Base-by-base conservation (phyloP, 176 grass and related monocot species). In the Oryza rufipogon region DNA sequence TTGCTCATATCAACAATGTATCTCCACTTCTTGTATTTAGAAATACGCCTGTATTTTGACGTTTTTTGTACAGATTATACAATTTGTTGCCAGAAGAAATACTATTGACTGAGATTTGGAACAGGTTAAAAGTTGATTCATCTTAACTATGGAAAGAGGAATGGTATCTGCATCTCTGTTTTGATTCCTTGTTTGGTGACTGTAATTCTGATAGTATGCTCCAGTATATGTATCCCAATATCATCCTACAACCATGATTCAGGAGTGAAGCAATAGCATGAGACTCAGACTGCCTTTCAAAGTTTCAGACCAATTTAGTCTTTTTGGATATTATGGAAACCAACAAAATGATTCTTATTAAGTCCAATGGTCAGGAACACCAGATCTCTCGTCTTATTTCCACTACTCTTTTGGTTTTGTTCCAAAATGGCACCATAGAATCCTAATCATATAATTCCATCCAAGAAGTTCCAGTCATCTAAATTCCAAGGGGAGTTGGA, bases 171-270 rank as follows among this genome's bases (percentile, higher is more conserved):
- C 28, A 26, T 15, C 15, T 41, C 28, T 41, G 4, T 19, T 70
- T 58, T 70, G 65, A 85, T 25, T 83, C 39, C 26, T 56, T 46
- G 60, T 73, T 80, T 15, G 36, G 25, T 56, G 34, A 79, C 2
- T 48, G 39, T 63, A 63, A 65, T 36, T 76, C 45, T 30, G 11
- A 74, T 75, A 76, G 11, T 25, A 38, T 34, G 34, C 52, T 69
- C 11, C 38, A 48, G 0, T 36, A 3, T 28, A 58, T 51, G 19
- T 19, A 67, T 32, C 36, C 23, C 13, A 36, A 36, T 82, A 70
- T 82, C 66, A 48, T 87, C 20, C 23, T 7, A 67, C 4, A 2
- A 11, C 26, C 73, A 63, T 33, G 38, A 54, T 69, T 84, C 34
- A 88, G 48, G 38, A 68, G 82, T 19, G 23, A 58, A 58, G 19